phyloP scores from a whole-genome alignment of 768 basidiomycete species.

The Termitomyces heimii region DNA sequence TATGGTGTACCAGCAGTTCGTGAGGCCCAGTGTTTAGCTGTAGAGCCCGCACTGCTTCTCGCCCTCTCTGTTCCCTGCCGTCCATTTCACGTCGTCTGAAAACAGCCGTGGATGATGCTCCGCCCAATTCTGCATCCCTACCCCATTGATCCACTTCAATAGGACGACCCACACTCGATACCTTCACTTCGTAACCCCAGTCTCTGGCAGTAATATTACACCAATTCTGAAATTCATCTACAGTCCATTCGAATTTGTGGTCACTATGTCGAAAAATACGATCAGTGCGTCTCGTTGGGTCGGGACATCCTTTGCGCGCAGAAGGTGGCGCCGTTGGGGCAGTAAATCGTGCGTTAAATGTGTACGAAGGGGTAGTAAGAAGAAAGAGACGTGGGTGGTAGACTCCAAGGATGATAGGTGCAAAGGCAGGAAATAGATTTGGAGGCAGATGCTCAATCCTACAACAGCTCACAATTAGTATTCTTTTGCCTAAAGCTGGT shows the following conservation, averaged over 20 bases:
- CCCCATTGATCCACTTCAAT: constrained; percentile 64
- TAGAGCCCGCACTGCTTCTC: constrained; percentile 22
- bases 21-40: constrained; percentile 28
- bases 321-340: constrained; percentile 39
- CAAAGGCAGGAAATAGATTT: constrained; percentile 52
- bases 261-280: constrained; percentile 77
- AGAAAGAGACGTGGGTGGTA: constrained; percentile 74
- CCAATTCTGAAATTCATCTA: constrained; percentile 63
- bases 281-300: constrained; percentile 71
- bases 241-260: constrained; percentile 89
- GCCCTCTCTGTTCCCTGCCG: constrained; percentile 33
- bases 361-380: constrained; percentile 82
- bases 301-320: constrained; percentile 49
- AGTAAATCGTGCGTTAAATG: constrained; percentile 74
- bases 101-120: constrained; percentile 61
- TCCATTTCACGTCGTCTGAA: constrained; percentile 45
- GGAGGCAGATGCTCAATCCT: constrained; percentile 80
- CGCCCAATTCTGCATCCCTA: constrained; percentile 57
- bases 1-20: constrained; percentile 38
- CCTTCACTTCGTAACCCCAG: constrained; percentile 70
- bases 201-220: constrained; percentile 48
- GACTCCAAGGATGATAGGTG: constrained; percentile 66
- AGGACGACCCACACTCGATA: constrained; percentile 54
- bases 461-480: constrained; percentile 11
- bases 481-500: background rate